Evolutionary conservation across 257 asterid genomes (phyloP), one percentile per base, ranked within the genome.

Genomic region (Hygrophila difformis): DNA sequence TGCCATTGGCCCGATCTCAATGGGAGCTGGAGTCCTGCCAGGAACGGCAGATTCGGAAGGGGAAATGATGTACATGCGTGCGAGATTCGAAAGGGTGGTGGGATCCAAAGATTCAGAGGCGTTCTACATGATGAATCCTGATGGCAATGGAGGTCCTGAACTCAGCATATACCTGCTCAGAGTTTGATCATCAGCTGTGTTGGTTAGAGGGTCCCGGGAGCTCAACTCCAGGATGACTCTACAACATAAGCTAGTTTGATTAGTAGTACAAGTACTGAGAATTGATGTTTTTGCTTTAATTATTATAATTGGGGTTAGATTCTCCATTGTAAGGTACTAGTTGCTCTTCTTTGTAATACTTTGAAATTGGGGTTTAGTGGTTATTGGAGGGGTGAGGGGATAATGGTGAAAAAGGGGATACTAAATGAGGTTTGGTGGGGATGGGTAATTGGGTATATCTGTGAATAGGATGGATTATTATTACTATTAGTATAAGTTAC

Each of bases 21-120:
- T 91, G 99, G 99, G 96, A 14, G 99, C 99, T 8, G 99, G 99
- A 17, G 96, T 91, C 37, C 65, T 91, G 15, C 98, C 97, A 8
- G 78, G 74, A 19, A 34, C 63, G 0, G 69, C 62, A 9, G 15
- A 65, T 1, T 40, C 57, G 0, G 93, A 75, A 12, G 96, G 99
- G 4, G 99, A 86, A 64, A 21, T 86, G 19, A 91, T 86, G 99
- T 91, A 80, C 11, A 91, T 91, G 95, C 67, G 99, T 42, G 99
- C 99, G 0, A 91, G 69, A 73, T 91, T 91, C 60, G 99, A 91
- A 34, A 76, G 95, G 29, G 99, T 91, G 9, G 89, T 78, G 15
- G 99, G 99, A n/a, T 72, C 89, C 24, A 91, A 73, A 71, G 99
- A 91, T 58, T 80, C 94, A 5, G 99, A 91, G 44, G 96, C 99